phyloP scores from a whole-genome alignment of 306 rosid genomes.

The Pyrus pyrifolia region DNA sequence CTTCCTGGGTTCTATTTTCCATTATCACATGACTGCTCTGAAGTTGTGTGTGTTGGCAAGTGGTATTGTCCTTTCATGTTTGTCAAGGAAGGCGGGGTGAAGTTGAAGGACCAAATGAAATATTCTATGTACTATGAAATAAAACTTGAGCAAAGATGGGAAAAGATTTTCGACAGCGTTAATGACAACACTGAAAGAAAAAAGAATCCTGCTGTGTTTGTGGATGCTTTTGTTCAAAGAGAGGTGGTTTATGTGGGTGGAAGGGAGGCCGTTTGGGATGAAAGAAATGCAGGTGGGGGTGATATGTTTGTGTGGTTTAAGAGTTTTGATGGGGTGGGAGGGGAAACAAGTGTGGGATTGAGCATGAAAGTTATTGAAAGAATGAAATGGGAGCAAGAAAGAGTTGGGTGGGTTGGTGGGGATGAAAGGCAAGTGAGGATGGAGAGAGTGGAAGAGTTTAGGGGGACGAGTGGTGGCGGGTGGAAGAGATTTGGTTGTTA shows the following conservation, averaged over 20 bases:
- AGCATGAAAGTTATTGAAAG: constrained; percentile 45
- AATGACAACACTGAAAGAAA: not conserved
- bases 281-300: not conserved
- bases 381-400: constrained; percentile 43
- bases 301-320: constrained; percentile 42
- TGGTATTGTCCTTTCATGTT: constrained; percentile 71
- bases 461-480: constrained; percentile 13
- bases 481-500: constrained; percentile 42
- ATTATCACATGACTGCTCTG: constrained; percentile 5
- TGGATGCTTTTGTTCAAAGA: constrained; percentile 41
- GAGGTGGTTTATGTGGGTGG: constrained; percentile 35
- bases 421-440: constrained; percentile 24
- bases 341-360: constrained; percentile 41
- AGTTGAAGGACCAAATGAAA: constrained; percentile 35
- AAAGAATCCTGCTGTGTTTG: constrained; percentile 19
- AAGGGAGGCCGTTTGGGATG: constrained; percentile 25
- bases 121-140: constrained; percentile 45
- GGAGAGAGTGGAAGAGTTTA: constrained; percentile 39
- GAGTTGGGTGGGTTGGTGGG: constrained; percentile 34
- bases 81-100: constrained; percentile 49
- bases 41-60: constrained; percentile 46
- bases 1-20: constrained; percentile 37
- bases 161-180: constrained; percentile 31
- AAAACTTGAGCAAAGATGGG: constrained; percentile 65
- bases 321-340: constrained; percentile 25